Evolutionary conservation across 495 filamentous ascomycete species (phyloP).

Genomic region (Trichoderma erinaceum): DNA sequence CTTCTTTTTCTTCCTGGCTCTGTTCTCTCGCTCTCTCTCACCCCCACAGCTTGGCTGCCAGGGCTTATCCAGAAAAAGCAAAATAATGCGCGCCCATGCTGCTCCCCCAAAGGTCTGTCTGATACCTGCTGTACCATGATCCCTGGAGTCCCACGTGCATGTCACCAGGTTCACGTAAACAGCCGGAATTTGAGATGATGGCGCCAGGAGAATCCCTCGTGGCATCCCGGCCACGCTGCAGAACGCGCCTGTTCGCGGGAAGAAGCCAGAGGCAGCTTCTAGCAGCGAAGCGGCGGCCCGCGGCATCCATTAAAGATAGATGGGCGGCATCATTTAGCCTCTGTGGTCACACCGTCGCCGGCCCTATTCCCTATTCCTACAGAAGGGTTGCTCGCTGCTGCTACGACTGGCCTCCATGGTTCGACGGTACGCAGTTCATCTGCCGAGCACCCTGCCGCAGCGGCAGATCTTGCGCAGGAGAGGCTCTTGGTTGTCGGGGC

Average conservation of each 20-base stretch:
- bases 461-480: constrained; percentile 10
- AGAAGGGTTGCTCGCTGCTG: not conserved
- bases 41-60: not conserved
- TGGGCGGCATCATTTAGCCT: constrained; percentile 5
- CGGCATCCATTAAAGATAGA: not conserved
- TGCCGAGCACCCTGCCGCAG: constrained; percentile 9
- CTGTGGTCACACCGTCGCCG: not conserved
- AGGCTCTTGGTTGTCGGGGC: not conserved
- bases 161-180: constrained; percentile 6
- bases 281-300: constrained; percentile 13
- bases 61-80: constrained; percentile 2
- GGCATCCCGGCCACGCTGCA: constrained; percentile 11
- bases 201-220: constrained; percentile 11
- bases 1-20: not conserved
- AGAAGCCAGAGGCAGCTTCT: not conserved
- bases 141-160: constrained; percentile 11
- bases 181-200: constrained; percentile 11
- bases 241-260: not conserved
- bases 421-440: constrained; percentile 11
- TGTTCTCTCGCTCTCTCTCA: not conserved
- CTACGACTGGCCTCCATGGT: not conserved
- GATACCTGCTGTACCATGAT: not conserved
- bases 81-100: constrained; percentile 8
- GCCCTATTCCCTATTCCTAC: constrained; percentile 9
- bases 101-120: not conserved